phyloP scores from a whole-genome alignment of 176 grass and related monocot genomes.

The Zea mays region DNA sequence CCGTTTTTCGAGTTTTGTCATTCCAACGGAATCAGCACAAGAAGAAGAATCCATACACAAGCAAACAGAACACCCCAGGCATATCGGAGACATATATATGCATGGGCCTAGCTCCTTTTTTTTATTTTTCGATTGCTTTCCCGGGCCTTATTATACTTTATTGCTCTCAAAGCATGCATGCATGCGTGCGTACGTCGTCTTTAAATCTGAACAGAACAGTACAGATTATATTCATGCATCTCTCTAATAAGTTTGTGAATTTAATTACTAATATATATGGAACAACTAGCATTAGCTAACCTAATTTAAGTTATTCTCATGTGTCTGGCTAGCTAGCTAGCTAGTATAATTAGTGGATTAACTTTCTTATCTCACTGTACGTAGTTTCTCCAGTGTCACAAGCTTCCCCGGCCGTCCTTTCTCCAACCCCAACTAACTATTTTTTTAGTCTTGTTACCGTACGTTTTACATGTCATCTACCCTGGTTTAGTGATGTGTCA shows the following conservation, averaged over 20 bases:
- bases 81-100: slow-evolving; percentile 18
- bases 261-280: neutral
- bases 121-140: neutral
- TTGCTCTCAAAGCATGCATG: neutral
- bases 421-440: slow-evolving; percentile 33
- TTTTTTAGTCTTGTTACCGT: slow-evolving; percentile 55
- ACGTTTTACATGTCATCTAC: slow-evolving; percentile 40
- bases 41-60: slow-evolving; percentile 23
- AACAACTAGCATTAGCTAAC: neutral
- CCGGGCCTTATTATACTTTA: too few species aligned
- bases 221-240: neutral
- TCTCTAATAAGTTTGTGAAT: neutral
- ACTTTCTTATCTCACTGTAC: neutral
- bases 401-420: slow-evolving; percentile 8
- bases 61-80: slow-evolving; percentile 30
- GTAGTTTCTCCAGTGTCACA: slow-evolving; percentile 41
- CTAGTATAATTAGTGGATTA: neutral
- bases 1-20: slow-evolving; percentile 9
- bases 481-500: slow-evolving; percentile 44
- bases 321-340: too few species aligned
- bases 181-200: neutral
- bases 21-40: slow-evolving; percentile 24
- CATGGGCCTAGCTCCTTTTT: neutral
- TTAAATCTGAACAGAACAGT: neutral
- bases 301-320: neutral